Conservation (phyloP, 306 rosid genomes). For the Cucumis cinereus region DNA sequence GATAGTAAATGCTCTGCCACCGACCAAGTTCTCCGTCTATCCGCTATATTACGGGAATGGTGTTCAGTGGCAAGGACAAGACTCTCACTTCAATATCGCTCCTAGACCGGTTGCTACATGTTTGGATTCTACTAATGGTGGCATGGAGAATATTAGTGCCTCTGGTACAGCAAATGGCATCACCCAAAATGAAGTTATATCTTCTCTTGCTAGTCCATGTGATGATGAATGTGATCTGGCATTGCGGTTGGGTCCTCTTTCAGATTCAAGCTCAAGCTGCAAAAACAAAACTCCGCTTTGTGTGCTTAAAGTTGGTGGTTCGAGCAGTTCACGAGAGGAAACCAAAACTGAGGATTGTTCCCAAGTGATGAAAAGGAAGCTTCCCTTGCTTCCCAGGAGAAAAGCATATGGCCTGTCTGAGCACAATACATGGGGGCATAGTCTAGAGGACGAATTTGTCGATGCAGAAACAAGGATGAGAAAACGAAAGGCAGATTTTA, state of each 20-base stretch:
- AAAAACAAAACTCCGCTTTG: constrained; percentile 9
- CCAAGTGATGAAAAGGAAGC: not conserved
- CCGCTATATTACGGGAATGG: constrained; percentile 32
- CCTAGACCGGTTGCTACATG: constrained; percentile 12
- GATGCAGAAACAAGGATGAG: constrained; percentile 14
- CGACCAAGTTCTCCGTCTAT: constrained; percentile 22
- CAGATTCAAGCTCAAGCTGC: constrained; percentile 10
- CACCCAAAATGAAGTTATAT: constrained; percentile 5
- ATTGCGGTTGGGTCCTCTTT: constrained; percentile 40
- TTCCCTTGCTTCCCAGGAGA: constrained; percentile 4
- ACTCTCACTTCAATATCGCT: constrained; percentile 1
- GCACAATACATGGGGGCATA: not conserved
- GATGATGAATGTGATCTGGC: constrained; percentile 47
- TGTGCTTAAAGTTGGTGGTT: constrained; percentile 9
- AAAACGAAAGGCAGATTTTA: constrained; percentile 27
- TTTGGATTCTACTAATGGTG: constrained; percentile 14
- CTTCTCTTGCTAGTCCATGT: constrained; percentile 10
- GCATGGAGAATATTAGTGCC: constrained; percentile 3
- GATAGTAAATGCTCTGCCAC: constrained; percentile 14
- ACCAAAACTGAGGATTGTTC: constrained; percentile 8
- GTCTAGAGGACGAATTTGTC: constrained; percentile 4
- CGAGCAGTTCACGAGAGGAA: not conserved
- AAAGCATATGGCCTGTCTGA: constrained; percentile 10
- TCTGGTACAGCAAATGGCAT: constrained; percentile 6
- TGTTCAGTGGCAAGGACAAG: constrained; percentile 8